Evolutionary conservation across 1,139 yeast species (phyloP).

Genomic region (Casaregolazyma suthepensis): DNA sequence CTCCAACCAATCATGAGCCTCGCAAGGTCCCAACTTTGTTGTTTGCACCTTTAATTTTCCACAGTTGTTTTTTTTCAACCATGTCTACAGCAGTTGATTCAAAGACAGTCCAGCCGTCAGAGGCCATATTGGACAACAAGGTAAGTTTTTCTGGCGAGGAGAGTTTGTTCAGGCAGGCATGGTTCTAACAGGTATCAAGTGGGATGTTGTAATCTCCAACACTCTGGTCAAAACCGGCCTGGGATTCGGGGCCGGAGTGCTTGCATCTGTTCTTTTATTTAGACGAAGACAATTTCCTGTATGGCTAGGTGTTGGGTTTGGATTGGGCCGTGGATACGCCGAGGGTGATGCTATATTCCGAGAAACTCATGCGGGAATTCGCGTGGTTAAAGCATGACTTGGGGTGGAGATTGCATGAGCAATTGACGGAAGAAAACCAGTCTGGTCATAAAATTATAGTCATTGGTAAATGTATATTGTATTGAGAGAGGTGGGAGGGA

Average conservation of each 20-base stretch:
- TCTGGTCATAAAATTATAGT: conserved; percentile 1
- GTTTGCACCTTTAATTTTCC: neutral
- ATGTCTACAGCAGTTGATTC: conserved; percentile 6
- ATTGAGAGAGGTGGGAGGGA: neutral
- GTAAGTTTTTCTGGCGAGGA: conserved; percentile 29
- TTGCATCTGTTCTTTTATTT: conserved; percentile 85
- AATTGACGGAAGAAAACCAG: neutral
- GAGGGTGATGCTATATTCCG: conserved; percentile 98
- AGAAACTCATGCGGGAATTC: conserved; percentile 32
- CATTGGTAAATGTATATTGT: neutral
- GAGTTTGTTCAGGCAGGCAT: neutral
- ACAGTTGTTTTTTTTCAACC: neutral
- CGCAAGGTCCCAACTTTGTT: neutral
- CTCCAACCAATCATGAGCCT: neutral
- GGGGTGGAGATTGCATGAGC: conserved; percentile 3
- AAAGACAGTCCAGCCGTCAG: conserved; percentile 42
- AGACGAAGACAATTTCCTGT: conserved; percentile 95
- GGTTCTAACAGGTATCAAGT: conserved; percentile 30
- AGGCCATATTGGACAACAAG: conserved; percentile 71
- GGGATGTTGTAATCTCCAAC: conserved; percentile 97
- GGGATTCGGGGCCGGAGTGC: conserved; percentile 95
- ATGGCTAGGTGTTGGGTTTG: conserved; percentile 94
- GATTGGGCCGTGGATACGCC: conserved; percentile 94
- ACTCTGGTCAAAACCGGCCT: conserved; percentile 93
- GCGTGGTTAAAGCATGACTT: conserved; percentile 31